A percentile compares a stretch with the other conserved stretches of the same genome.
Evolutionary conservation across 306 rosid genomes (phyloP).

Genomic region (Cajanus cajan): DNA sequence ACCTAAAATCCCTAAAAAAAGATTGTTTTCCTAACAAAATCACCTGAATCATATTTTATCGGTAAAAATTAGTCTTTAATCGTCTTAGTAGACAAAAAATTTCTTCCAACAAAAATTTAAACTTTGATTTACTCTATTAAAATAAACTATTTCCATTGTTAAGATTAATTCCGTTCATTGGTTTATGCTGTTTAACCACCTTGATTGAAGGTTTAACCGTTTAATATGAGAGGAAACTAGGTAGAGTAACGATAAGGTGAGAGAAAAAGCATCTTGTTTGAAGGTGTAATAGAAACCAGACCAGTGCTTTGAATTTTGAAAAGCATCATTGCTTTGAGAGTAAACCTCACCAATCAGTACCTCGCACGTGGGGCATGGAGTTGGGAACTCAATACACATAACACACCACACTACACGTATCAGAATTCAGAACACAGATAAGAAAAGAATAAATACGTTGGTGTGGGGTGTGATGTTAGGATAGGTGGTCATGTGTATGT

Average conservation of each 20-base stretch:
- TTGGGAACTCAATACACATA: not conserved
- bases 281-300: not conserved
- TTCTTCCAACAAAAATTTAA: too few species aligned
- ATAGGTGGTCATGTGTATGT: slow-evolving; percentile 27
- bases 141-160: too few species aligned
- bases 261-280: not conserved
- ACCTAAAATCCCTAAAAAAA: too few species aligned
- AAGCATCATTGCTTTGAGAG: slow-evolving; percentile 19
- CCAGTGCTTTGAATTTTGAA: not conserved
- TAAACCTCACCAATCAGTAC: slow-evolving; percentile 13
- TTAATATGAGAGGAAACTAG: not conserved
- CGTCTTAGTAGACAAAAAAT: too few species aligned
- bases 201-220: not conserved
- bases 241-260: not conserved
- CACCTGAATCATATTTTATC: too few species aligned
- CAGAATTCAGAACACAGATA: not conserved
- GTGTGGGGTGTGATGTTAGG: slow-evolving; percentile 15
- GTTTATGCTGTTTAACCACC: too few species aligned
- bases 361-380: slow-evolving; percentile 31
- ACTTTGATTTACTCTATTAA: too few species aligned
- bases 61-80: too few species aligned
- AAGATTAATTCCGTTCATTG: too few species aligned
- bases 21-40: too few species aligned
- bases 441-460: slow-evolving; percentile 53
- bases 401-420: not conserved